Conservation (phyloP, 441 rosid species). For the Aleurites moluccanus region DNA sequence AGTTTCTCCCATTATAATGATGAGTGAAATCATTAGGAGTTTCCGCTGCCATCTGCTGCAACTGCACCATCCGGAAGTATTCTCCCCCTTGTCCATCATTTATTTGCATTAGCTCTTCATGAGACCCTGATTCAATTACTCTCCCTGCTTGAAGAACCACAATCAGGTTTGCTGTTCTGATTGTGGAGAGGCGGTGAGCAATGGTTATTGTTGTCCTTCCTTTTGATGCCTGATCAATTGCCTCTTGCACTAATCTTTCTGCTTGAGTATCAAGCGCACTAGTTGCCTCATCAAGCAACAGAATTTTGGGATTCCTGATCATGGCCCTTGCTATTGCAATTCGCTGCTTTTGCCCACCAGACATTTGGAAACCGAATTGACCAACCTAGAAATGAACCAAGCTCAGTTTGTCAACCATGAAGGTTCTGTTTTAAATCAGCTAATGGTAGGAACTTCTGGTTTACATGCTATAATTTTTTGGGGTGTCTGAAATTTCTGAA, state of each 20-base stretch:
- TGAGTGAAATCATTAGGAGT: conserved; percentile 18
- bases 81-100: conserved; percentile 43
- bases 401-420: background rate
- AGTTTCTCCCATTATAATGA: conserved; percentile 34
- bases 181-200: conserved; percentile 64
- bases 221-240: conserved; percentile 56
- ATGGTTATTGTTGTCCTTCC: conserved; percentile 65
- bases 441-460: background rate
- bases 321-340: conserved; percentile 69
- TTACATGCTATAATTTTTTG: background rate
- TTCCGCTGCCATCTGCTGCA: conserved; percentile 41
- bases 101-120: conserved; percentile 42
- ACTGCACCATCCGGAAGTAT: conserved; percentile 49
- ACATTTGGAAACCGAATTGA: conserved; percentile 66
- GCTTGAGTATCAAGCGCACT: conserved; percentile 69
- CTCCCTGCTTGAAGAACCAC: conserved; percentile 57
- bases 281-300: conserved; percentile 71
- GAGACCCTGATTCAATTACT: conserved; percentile 66
- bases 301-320: conserved; percentile 60
- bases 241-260: conserved; percentile 62
- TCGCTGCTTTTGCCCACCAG: conserved; percentile 78
- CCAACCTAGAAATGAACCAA: conserved; percentile 48
- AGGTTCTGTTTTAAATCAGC: background rate
- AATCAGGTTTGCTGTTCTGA: conserved; percentile 46
- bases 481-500: background rate